Percentiles rank a stretch among this genome's conserved stretches.
Conservation (phyloP, 345 rosid species). For the Durio zibethinus region DNA sequence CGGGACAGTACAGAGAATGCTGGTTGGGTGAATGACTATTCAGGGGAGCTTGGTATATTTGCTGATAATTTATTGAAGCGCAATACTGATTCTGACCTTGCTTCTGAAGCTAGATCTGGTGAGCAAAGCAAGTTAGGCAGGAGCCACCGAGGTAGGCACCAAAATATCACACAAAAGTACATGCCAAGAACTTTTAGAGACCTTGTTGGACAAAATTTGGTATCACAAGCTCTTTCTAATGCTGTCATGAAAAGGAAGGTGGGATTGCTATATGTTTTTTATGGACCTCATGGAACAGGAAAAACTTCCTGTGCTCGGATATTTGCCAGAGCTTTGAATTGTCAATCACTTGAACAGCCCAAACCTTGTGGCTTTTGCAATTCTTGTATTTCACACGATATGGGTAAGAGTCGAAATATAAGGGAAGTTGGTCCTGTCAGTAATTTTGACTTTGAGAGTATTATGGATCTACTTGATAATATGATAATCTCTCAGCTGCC, state of each 20-base stretch:
- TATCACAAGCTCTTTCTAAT: slow-evolving; percentile 81
- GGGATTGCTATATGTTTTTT: slow-evolving; percentile 82
- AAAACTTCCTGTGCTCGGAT: slow-evolving; percentile 92
- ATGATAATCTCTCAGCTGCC: slow-evolving; percentile 50
- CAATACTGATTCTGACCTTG: slow-evolving; percentile 60
- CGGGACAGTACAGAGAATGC: slow-evolving; percentile 57
- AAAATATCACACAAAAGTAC: slow-evolving; percentile 79
- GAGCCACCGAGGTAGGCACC: slow-evolving; percentile 53
- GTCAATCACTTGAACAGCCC: slow-evolving; percentile 65
- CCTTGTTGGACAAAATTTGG: slow-evolving; percentile 85
- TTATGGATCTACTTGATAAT: slow-evolving; percentile 68
- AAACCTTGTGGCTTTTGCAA: slow-evolving; percentile 80
- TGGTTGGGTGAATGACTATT: slow-evolving; percentile 85
- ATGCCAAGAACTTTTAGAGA: slow-evolving; percentile 73
- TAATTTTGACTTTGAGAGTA: slow-evolving; percentile 65
- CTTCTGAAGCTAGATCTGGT: slow-evolving; percentile 78
- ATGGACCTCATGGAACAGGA: slow-evolving; percentile 98
- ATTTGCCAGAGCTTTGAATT: slow-evolving; percentile 87
- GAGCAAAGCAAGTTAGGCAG: slow-evolving; percentile 32
- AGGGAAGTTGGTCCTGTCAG: slow-evolving; percentile 83
- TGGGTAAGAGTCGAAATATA: slow-evolving; percentile 67
- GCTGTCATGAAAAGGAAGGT: slow-evolving; percentile 71
- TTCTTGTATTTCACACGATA: slow-evolving; percentile 68
- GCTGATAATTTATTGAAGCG: slow-evolving; percentile 77
- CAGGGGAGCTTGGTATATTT: slow-evolving; percentile 87